Base-by-base conservation (phyloP, 1,139 yeast genomes). In the Pichia norvegensis region DNA sequence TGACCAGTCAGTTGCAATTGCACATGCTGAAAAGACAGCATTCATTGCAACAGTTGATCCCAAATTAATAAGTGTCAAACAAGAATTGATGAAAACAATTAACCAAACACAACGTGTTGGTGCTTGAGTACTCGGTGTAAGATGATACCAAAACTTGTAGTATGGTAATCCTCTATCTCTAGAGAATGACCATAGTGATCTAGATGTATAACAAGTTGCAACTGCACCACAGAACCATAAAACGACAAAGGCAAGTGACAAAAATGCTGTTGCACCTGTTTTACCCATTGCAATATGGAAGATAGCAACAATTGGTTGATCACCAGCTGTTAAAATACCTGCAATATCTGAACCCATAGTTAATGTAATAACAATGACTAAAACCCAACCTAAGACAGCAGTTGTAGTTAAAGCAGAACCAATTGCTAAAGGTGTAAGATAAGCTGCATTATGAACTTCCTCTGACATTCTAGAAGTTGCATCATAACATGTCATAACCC, bases 271-370 rank as follows among this genome's bases (percentile, higher is more conserved):
- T 14, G 79, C 77, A 67, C 76, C 76, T 13, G 65, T 59, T 54
- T 72, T 74, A 38, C 80, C 81, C 62, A 75, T 69, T 8, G 75
- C 70, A 58, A 72, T 73, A 48, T 59, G 65, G 43, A 69, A 72
- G 45, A 75, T 69, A 56, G 74, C 78, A 19, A 78, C 79, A 63
- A 74, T 72, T 40, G 75, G 75, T 49, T 71, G 73, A n/a, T 60
- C 39, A 42, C 67, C 59, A 31, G 64, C 56, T 17, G 51, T 58
- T 44, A 73, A 59, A 23, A 72, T 62, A 25, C 61, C 52, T 14
- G 57, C 62, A 20, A 72, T 56, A 55, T 74, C 75, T 22, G 69
- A 65, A 49, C 76, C 71, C 64, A 74, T 70, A 48, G 70, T 68
- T 46, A 69, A 49, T n/a, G 66, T 61, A 48, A 62, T 58, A 25